phyloP scores from a whole-genome alignment of 352 stramenopile species.

The Globisporangium canariense region DNA sequence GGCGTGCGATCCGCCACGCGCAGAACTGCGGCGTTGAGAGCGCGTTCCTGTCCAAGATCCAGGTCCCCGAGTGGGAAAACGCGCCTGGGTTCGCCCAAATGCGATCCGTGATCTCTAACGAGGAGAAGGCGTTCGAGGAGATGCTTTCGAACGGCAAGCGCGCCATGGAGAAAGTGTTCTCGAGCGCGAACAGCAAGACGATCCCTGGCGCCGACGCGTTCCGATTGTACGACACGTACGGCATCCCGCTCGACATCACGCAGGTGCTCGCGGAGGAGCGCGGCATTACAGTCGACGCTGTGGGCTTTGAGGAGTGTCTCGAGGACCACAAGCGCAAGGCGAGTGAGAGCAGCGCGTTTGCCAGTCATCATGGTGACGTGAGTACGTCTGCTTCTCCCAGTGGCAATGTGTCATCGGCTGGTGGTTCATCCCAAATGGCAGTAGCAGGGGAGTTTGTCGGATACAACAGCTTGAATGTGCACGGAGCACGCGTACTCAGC shows the following conservation, averaged over 20 bases:
- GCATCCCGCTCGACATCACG: slow-evolving; percentile 77
- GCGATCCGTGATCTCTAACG: slow-evolving; percentile 62
- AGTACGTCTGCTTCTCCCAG: background rate
- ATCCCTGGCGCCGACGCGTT: slow-evolving; percentile 60
- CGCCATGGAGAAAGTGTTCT: slow-evolving; percentile 65
- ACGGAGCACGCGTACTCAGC: slow-evolving; percentile 31
- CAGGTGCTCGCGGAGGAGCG: slow-evolving; percentile 61
- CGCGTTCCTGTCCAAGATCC: slow-evolving; percentile 52
- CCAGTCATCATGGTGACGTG: slow-evolving; percentile 18
- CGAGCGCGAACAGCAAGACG: slow-evolving; percentile 18
- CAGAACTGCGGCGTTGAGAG: slow-evolving; percentile 53
- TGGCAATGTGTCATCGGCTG: background rate
- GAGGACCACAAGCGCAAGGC: slow-evolving; percentile 48
- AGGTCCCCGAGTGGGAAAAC: slow-evolving; percentile 41
- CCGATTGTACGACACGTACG: slow-evolving; percentile 71
- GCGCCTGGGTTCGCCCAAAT: slow-evolving; percentile 49
- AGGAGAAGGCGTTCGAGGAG: slow-evolving; percentile 67
- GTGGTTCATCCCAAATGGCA: background rate
- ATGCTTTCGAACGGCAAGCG: slow-evolving; percentile 59
- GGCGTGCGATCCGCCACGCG: slow-evolving; percentile 79
- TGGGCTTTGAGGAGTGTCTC: slow-evolving; percentile 48
- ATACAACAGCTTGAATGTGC: slow-evolving; percentile 47
- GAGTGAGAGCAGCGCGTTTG: slow-evolving; percentile 41
- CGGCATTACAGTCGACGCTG: slow-evolving; percentile 48
- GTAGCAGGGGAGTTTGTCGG: slow-evolving; percentile 43